Conservation (phyloP, 495 filamentous ascomycete genomes). For the Penicillium psychrofluorescens region DNA sequence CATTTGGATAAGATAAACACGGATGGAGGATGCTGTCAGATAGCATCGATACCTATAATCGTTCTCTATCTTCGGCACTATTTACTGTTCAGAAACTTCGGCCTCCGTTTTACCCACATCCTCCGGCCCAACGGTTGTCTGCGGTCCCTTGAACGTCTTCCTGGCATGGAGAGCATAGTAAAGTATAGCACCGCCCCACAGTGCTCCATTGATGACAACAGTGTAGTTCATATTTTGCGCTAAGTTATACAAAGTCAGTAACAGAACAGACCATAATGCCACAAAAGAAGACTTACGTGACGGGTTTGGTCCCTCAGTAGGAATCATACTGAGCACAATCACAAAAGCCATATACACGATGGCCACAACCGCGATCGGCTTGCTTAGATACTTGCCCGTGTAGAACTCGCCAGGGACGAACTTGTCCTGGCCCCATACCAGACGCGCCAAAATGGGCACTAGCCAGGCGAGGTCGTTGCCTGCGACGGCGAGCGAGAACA, state of each 20-base stretch:
- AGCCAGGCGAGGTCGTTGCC: constrained; percentile 58
- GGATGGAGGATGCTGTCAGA: no score
- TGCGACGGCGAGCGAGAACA: constrained; percentile 57
- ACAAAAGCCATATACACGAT: constrained; percentile 46
- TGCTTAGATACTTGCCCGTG: constrained; percentile 40
- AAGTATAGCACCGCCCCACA: constrained; percentile 53
- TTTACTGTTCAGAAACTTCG: not conserved
- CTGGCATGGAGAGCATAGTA: constrained; percentile 60
- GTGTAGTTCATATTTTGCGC: constrained; percentile 58
- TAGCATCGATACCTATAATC: no score
- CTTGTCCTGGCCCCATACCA: constrained; percentile 54
- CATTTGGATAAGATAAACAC: no score
- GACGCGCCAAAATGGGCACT: constrained; percentile 54
- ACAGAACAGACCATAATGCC: not conserved
- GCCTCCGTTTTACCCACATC: constrained; percentile 13
- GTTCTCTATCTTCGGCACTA: no score
- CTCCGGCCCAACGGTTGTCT: constrained; percentile 48
- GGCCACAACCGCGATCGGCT: constrained; percentile 47
- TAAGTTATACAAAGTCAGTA: constrained; percentile 12
- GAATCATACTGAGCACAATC: constrained; percentile 47
- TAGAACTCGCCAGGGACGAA: constrained; percentile 61
- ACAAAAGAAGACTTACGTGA: constrained; percentile 11
- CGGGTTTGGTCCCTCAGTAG: constrained; percentile 45
- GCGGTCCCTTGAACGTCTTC: constrained; percentile 68
- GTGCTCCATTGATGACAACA: constrained; percentile 52